phyloP scores from a whole-genome alignment of 176 grass and related monocot species.

The Coix lacrymajobi region DNA sequence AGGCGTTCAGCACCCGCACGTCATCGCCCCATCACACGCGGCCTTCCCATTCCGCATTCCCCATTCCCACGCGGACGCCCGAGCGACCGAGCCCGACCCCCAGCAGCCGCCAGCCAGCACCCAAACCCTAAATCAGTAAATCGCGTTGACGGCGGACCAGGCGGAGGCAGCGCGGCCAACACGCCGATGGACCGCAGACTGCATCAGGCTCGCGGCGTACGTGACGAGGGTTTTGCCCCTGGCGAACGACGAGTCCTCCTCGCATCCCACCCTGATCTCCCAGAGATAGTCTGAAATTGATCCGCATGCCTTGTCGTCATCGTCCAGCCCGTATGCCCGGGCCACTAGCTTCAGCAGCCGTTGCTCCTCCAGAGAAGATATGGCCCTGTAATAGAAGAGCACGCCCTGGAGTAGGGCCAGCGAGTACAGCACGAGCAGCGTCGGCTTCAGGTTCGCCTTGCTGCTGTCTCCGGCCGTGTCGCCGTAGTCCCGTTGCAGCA shows the following conservation, averaged over 20 bases:
- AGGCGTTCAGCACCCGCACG: too few relatives aligned
- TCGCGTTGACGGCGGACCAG: too few relatives aligned
- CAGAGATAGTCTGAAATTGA: not conserved
- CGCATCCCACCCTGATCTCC: not conserved
- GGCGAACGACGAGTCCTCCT: not conserved
- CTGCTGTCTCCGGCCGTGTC: not conserved
- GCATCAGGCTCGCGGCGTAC: not conserved
- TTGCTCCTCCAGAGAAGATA: not conserved
- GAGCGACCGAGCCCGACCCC: too few relatives aligned
- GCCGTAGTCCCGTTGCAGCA: not conserved
- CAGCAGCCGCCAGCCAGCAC: too few relatives aligned
- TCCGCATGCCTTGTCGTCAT: not conserved
- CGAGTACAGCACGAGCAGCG: not conserved
- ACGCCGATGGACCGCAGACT: too few relatives aligned
- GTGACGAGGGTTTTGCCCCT: not conserved
- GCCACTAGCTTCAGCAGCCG: not conserved
- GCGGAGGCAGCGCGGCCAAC: too few relatives aligned
- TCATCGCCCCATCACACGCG: too few relatives aligned
- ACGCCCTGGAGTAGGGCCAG: not conserved
- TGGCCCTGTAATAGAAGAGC: not conserved
- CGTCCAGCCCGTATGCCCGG: not conserved
- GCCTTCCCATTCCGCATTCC: too few relatives aligned
- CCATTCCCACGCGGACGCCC: too few relatives aligned
- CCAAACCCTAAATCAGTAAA: too few relatives aligned
- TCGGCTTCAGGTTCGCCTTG: not conserved